Evolutionary conservation across 805 yeast species (phyloP), one percentile per base, ranked within the genome.

Genomic region (Scheffersomyces coipomensis): DNA sequence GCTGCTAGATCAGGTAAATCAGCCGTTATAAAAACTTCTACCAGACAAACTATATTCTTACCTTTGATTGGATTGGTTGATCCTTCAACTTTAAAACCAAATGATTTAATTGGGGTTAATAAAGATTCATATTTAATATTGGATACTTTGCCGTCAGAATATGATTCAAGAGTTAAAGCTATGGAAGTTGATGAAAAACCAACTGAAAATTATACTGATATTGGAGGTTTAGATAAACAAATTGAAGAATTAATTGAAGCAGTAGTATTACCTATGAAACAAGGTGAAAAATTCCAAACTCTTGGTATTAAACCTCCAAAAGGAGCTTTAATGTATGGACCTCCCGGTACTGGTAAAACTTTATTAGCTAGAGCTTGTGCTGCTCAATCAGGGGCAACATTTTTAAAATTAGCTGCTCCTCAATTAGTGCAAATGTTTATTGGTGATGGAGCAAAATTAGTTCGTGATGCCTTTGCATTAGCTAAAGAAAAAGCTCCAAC

Each of bases 151-250:
- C 99, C 99, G 9, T 89, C 97, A 2, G 99, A 93, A 66, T 93
- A 93, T 60, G 99, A 93, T 64, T 85, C 95, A 39, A 79, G 99
- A 54, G 99, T 93, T 37, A 93, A 93, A 68, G 98, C 98, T 10
- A 88, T 93, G 99, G 99, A 93, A 64, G 99, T 93, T 37, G 99
- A 93, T 61, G 99, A 93, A 68, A 90, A 91, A 60, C 99, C 99
- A 43, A 85, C 96, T 1, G 99, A 93, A 63, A 88, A 96, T 9
- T 93, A 93, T 59, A 83, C 95, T 1, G 99, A 93, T 62, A 95
- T 93, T 52, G 99, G 99, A 58, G 99, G 99, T 9, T 75, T 93
- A 53, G 98, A 91, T 65, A 93, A 93, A 67, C 99, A 93, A 65
- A 93, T 93, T 53, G 98, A 93, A 68, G 99, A 93, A 64, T 75